Evolutionary conservation across 768 basidiomycete species (phyloP).

Genomic region (Podaxis carcinomalis): DNA sequence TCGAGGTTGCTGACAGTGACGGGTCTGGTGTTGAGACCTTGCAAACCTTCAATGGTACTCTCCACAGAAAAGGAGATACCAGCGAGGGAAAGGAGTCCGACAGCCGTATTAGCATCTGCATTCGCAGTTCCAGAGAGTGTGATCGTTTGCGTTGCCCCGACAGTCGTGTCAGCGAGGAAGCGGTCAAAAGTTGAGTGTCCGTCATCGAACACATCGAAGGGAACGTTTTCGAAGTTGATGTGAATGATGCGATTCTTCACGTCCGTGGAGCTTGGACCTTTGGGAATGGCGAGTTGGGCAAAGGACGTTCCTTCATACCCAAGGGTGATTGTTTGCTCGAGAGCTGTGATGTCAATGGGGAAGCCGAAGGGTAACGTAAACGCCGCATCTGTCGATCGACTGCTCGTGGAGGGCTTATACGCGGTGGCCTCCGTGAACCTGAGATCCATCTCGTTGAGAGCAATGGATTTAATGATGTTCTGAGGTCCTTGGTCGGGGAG

Average conservation of each 20-base stretch:
- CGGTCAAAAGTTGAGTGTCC: constrained; percentile 49
- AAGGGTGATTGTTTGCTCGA: constrained; percentile 56
- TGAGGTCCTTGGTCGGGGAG: constrained; percentile 62
- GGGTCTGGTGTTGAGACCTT: constrained; percentile 58
- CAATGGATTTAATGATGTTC: constrained; percentile 60
- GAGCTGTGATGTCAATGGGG: constrained; percentile 59
- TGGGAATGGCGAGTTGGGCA: constrained; percentile 57
- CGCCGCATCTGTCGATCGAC: constrained; percentile 53
- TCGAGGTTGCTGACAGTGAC: constrained; percentile 55
- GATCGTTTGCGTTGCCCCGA: constrained; percentile 39
- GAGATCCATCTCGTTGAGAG: constrained; percentile 53
- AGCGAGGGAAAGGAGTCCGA: constrained; percentile 55
- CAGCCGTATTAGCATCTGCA: constrained; percentile 58
- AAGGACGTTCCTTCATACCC: constrained; percentile 49
- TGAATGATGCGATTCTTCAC: constrained; percentile 58
- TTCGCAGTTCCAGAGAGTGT: constrained; percentile 51
- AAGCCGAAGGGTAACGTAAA: constrained; percentile 70
- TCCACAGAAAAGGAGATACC: constrained; percentile 57
- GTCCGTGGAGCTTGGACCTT: constrained; percentile 54
- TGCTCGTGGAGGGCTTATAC: constrained; percentile 55
- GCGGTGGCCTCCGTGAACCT: constrained; percentile 54
- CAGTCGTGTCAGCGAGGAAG: constrained; percentile 61
- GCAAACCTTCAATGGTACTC: constrained; percentile 56
- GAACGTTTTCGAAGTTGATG: constrained; percentile 53
- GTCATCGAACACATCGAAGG: constrained; percentile 50